Base-by-base conservation (phyloP, 2,329 filamentous ascomycete species). In the Blastomyces percursus region DNA sequence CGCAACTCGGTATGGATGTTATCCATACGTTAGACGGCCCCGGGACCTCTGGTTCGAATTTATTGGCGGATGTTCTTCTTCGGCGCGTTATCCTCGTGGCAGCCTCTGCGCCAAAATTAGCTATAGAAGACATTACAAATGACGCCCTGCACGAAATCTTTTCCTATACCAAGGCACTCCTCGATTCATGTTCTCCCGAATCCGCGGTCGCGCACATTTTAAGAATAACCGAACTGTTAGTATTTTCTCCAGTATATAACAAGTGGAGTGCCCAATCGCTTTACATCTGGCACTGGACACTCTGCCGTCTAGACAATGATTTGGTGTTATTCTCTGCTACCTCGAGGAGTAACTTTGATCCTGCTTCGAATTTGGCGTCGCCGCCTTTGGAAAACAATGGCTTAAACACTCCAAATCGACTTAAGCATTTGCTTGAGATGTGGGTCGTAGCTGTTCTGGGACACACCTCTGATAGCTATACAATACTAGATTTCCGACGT, bases 161-260 rank as follows among this genome's bases (percentile, higher is more conserved):
- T 52, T 58, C 8, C 60, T 74, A 48, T 50, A 27, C 21, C 32
- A 35, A 27, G 40, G 42, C 50, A 50, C 21, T 40, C 21, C 62
- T 76, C 42, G 62, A 60, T 9, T 61, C 65, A 30, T 67, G 73
- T 9, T 58, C 69, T 57, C 61, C 68, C 2, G 66, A 74, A 38
- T 58, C 63, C 60, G 68, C 68, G 30, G 65, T 71, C 9, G 64
- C 64, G 27, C 70, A 67, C 60, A 69, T 77, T 11, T 65, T 76
- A 40, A 58, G 66, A 30, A 68, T 74, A 3, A 75, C 75, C 0
- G 71, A 77, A 63, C 61, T 46, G 27, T 59, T 77, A 48, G 63
- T 66, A 7, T 66, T 69, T 32, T 68, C 70, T 30, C 51, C 65
- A 16, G 52, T 58, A 48, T 66, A 69, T 61, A 64, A 63, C 9